These are phyloP conservation scores for Bacidia gigantensis DNA, from an alignment of 495 filamentous ascomycete species.

Conservation along the genomic window DNA sequence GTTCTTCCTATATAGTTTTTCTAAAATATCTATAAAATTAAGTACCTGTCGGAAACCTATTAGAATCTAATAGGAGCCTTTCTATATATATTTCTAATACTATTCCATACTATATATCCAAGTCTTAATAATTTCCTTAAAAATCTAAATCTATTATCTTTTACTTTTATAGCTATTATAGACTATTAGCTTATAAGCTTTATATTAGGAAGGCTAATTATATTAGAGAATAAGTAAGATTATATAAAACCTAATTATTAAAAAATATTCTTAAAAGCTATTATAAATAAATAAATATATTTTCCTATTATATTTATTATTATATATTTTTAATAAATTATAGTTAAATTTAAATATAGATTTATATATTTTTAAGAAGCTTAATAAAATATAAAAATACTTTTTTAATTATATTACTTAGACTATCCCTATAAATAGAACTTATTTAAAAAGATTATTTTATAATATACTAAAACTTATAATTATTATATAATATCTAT, in stretches of 20 bases:
- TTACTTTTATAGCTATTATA: too few relatives aligned
- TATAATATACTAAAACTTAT: too few relatives aligned
- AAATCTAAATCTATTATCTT: too few relatives aligned
- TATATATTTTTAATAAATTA: not conserved
- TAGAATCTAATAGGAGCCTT: too few relatives aligned
- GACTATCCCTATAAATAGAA: slow-evolving; percentile 8
- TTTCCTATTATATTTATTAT: not conserved
- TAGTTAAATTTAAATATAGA: not conserved
- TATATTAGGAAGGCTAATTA: not conserved
- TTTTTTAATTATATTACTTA: not conserved
- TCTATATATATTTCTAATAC: too few relatives aligned
- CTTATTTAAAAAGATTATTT: slow-evolving; percentile 6
- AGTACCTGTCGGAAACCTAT: too few relatives aligned
- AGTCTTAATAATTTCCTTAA: too few relatives aligned
- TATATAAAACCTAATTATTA: not conserved
- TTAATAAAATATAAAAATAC: not conserved
- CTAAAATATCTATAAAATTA: too few relatives aligned
- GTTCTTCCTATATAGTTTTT: too few relatives aligned
- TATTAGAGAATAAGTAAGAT: not conserved
- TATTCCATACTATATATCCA: too few relatives aligned
- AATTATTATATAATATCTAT: not conserved
- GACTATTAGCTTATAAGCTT: too few relatives aligned
- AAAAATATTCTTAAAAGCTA: not conserved
- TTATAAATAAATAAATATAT: not conserved
- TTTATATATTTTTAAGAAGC: not conserved